phyloP scores from a whole-genome alignment of 2,329 filamentous ascomycete genomes.

The Trichoderma koningii region DNA sequence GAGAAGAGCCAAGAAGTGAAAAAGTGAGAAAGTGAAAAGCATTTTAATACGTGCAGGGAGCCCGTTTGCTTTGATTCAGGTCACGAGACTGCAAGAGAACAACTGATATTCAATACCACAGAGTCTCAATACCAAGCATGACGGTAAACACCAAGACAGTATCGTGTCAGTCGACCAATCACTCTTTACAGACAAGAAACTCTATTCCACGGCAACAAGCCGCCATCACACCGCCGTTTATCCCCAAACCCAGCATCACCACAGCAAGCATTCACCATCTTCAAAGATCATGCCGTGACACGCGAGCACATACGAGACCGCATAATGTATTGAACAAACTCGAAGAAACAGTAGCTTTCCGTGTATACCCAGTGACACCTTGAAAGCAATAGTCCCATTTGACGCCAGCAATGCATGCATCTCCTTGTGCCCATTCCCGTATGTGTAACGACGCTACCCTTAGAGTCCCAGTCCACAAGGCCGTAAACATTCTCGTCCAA shows the following conservation, averaged over 20 bases:
- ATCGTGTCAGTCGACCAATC: not conserved
- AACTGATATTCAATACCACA: too few relatives aligned
- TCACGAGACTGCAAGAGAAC: not conserved
- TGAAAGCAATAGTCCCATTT: not conserved
- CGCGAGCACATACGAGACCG: not conserved
- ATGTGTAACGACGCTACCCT: slow-evolving; percentile 11
- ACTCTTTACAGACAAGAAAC: not conserved
- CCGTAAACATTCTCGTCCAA: slow-evolving; percentile 10
- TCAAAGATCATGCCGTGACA: not conserved
- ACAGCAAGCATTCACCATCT: not conserved
- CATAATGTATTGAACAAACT: not conserved
- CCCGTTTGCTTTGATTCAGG: not conserved
- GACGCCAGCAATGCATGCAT: slow-evolving; percentile 24
- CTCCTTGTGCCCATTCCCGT: slow-evolving; percentile 11
- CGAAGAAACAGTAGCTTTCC: not conserved
- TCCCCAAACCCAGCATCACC: not conserved
- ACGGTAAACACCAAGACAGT: not conserved
- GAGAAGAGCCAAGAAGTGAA: not conserved
- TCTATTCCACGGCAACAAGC: not conserved
- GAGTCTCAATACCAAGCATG: not conserved
- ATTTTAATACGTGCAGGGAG: not conserved
- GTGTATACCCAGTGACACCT: not conserved
- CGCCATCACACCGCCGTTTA: slow-evolving; percentile 13
- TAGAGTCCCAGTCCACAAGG: slow-evolving; percentile 8
- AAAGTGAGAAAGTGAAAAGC: not conserved